Evolutionary conservation across 495 filamentous ascomycete species (phyloP).

Genomic region (Pseudoneurospora amorphoporcata): DNA sequence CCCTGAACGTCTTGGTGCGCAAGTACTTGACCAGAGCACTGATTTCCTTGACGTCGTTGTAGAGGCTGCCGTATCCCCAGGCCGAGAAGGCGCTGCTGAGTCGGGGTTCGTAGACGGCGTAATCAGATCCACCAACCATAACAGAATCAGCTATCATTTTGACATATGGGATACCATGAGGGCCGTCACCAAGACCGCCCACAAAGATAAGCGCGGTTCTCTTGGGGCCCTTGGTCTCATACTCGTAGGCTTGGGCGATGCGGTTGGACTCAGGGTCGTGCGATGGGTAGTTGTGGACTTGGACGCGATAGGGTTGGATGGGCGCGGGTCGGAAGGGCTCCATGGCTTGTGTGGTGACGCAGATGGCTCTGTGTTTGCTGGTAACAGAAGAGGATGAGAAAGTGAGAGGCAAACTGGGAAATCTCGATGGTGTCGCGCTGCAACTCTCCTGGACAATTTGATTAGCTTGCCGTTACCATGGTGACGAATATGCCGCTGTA

Average conservation of each 20-base stretch:
- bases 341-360: neutral
- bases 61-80: conserved; percentile 61
- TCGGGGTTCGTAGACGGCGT: conserved; percentile 34
- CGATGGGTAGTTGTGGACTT: neutral
- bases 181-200: conserved; percentile 72
- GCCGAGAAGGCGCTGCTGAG: conserved; percentile 50
- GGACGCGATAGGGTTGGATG: neutral
- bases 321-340: neutral
- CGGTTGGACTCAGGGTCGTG: neutral
- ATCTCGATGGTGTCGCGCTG: neutral
- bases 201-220: conserved; percentile 70
- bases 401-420: neutral
- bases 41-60: conserved; percentile 64
- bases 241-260: neutral
- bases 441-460: neutral
- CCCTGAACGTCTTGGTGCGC: conserved; percentile 22
- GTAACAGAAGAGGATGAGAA: neutral
- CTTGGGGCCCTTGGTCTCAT: conserved; percentile 5
- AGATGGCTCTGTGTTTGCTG: neutral
- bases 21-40: conserved; percentile 63
- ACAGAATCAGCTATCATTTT: conserved; percentile 57
- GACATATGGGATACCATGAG: conserved; percentile 54
- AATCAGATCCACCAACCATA: conserved; percentile 13
- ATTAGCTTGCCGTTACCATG: neutral
- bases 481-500: neutral